These are phyloP conservation scores for Aspergillus puulaauensis DNA, from an alignment of 2,329 filamentous ascomycete species.

Conservation along the genomic window DNA sequence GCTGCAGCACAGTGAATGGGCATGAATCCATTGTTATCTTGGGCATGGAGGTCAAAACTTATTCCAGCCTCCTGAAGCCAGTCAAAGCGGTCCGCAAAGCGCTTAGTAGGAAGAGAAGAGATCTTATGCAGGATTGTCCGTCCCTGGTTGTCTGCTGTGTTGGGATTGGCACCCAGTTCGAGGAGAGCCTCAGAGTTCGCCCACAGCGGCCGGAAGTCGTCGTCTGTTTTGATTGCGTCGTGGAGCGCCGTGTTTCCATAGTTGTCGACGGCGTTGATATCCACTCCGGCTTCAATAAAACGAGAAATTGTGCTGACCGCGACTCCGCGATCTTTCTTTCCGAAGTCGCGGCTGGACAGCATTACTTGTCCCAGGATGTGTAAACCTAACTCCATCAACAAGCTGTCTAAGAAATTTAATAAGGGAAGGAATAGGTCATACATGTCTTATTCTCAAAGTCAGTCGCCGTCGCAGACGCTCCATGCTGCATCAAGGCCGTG, in stretches of 20 bases:
- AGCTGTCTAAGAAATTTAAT: background rate
- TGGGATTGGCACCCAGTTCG: background rate
- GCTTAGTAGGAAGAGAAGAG: background rate
- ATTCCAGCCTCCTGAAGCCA: background rate
- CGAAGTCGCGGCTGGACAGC: background rate
- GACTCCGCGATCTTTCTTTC: background rate
- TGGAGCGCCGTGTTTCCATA: background rate
- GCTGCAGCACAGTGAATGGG: slow-evolving; percentile 11
- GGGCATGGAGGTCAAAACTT: background rate
- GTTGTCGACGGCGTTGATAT: background rate
- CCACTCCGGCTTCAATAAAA: background rate
- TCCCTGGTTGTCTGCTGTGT: background rate
- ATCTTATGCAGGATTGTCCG: slow-evolving; percentile 3
- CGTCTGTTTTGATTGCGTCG: background rate
- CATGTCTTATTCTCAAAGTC: slow-evolving; percentile 5
- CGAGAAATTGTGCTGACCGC: background rate
- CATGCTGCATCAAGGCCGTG: background rate
- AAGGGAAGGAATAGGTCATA: background rate
- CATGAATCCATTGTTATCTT: slow-evolving; percentile 4
- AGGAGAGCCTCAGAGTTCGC: background rate
- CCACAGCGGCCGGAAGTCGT: background rate
- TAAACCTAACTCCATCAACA: background rate
- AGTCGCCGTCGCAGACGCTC: slow-evolving; percentile 1
- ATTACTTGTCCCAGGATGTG: background rate
- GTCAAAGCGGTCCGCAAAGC: background rate